These are phyloP conservation scores for Pythium phragmiticola DNA, from an alignment of 352 stramenopile species.

Conservation along the genomic window DNA sequence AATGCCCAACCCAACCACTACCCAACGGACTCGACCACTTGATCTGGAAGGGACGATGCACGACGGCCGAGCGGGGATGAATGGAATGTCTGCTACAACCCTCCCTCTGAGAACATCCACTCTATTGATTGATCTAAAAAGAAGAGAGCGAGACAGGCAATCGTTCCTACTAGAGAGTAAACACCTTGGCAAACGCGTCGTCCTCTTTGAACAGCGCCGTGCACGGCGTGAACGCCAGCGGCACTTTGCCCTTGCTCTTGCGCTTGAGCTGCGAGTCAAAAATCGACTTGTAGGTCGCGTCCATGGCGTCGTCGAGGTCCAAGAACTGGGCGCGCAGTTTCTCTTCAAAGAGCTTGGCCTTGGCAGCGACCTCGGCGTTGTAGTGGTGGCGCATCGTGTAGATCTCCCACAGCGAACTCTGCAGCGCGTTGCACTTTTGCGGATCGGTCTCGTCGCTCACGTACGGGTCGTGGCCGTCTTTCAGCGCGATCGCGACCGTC, in stretches of 20 bases:
- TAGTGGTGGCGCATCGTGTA: slow-evolving; percentile 94
- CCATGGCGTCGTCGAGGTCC: slow-evolving; percentile 67
- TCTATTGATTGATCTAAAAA: slow-evolving; percentile 33
- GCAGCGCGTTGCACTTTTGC: slow-evolving; percentile 74
- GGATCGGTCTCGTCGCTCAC: slow-evolving; percentile 68
- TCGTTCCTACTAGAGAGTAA: slow-evolving; percentile 51
- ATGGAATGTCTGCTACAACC: too few species aligned
- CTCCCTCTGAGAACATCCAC: slow-evolving; percentile 25
- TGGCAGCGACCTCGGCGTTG: slow-evolving; percentile 89
- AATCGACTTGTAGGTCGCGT: slow-evolving; percentile 78
- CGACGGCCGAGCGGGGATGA: too few species aligned
- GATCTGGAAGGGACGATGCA: too few species aligned
- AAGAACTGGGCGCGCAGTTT: slow-evolving; percentile 79
- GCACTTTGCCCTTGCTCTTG: slow-evolving; percentile 75
- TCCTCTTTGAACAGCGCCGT: slow-evolving; percentile 59
- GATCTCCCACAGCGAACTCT: slow-evolving; percentile 96
- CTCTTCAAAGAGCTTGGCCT: slow-evolving; percentile 91
- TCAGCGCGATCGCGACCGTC: slow-evolving; percentile 63
- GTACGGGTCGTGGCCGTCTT: slow-evolving; percentile 82
- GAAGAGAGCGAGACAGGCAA: background rate
- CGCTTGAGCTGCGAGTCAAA: slow-evolving; percentile 84
- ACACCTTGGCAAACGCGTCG: slow-evolving; percentile 65
- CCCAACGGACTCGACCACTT: too few species aligned
- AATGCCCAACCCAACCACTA: too few species aligned
- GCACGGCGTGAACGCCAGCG: slow-evolving; percentile 66